Evolutionary conservation across 306 rosid species (phyloP).

Genomic region (Dalbergia oliveri): DNA sequence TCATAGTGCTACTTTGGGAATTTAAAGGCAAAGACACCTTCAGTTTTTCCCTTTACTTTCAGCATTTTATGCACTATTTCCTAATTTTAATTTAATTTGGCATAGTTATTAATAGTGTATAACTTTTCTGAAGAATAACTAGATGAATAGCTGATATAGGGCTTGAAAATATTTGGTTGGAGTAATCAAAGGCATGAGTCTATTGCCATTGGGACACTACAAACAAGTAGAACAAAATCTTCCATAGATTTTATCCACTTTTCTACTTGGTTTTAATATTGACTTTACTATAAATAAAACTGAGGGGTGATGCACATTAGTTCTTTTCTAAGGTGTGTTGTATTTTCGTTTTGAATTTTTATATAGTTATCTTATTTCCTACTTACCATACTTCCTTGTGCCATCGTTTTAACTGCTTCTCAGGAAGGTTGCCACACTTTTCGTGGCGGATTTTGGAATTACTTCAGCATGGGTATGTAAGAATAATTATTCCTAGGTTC

Average conservation of each 20-base stretch:
- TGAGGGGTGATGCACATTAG: background rate
- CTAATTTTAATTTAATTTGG: background rate
- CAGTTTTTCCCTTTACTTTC: background rate
- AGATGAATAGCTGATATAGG: slow-evolving; percentile 5
- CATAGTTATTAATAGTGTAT: background rate
- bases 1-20: slow-evolving; percentile 11
- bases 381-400: slow-evolving; percentile 20
- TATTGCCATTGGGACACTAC: slow-evolving; percentile 14
- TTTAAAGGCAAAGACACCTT: slow-evolving; percentile 8
- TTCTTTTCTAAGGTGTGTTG: slow-evolving; percentile 4
- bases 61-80: background rate
- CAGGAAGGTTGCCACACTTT: slow-evolving; percentile 93
- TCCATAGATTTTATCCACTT: slow-evolving; percentile 23
- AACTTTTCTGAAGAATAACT: slow-evolving; percentile 15
- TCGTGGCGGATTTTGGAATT: slow-evolving; percentile 99
- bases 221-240: slow-evolving; percentile 28
- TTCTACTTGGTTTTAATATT: slow-evolving; percentile 21
- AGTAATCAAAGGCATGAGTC: background rate
- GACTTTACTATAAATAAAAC: slow-evolving; percentile 10
- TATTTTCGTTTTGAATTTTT: slow-evolving; percentile 25
- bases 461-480: slow-evolving; percentile 98
- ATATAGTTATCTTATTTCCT: slow-evolving; percentile 22
- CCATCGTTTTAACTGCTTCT: slow-evolving; percentile 46
- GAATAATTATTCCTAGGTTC: slow-evolving; percentile 45
- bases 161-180: slow-evolving; percentile 21